Evolutionary conservation across 2,329 filamentous ascomycete genomes (phyloP).

Genomic region (Phialophora macrospora): DNA sequence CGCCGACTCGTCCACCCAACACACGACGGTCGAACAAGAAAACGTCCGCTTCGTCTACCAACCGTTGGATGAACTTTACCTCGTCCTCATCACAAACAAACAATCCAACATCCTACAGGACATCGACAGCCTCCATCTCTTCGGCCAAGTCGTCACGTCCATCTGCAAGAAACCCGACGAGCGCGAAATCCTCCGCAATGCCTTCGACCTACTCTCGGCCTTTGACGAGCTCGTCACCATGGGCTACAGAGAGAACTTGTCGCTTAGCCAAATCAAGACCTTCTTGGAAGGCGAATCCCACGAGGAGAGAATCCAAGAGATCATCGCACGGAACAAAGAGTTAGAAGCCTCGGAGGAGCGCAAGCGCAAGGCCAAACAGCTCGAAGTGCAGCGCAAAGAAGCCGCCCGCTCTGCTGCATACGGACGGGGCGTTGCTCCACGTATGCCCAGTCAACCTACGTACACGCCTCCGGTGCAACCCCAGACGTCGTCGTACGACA

Average conservation of each 20-base stretch:
- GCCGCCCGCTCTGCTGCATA: slow-evolving; percentile 70
- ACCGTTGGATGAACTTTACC: slow-evolving; percentile 97
- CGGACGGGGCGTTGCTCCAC: slow-evolving; percentile 65
- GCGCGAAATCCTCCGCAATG: slow-evolving; percentile 90
- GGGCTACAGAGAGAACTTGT: slow-evolving; percentile 94
- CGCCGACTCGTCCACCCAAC: slow-evolving; percentile 91
- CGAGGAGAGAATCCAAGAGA: slow-evolving; percentile 98
- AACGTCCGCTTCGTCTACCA: slow-evolving; percentile 99
- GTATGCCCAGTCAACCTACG: slow-evolving; percentile 82
- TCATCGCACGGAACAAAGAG: slow-evolving; percentile 98
- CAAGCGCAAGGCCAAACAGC: slow-evolving; percentile 97
- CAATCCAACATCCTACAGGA: slow-evolving; percentile 99
- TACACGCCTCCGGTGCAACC: slow-evolving; percentile 82
- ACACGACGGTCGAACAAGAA: slow-evolving; percentile 98
- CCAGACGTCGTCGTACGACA: slow-evolving; percentile 71
- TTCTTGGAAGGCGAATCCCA: slow-evolving; percentile 99
- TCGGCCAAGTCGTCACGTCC: slow-evolving; percentile 94
- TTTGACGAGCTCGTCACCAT: slow-evolving; percentile 97
- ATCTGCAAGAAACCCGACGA: slow-evolving; percentile 97
- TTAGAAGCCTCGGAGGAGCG: slow-evolving; percentile 97
- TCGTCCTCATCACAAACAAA: slow-evolving; percentile 98
- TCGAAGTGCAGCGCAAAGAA: slow-evolving; percentile 98
- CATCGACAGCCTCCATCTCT: slow-evolving; percentile 96
- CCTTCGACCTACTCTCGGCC: slow-evolving; percentile 92
- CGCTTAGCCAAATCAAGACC: slow-evolving; percentile 96